Conservation (phyloP, 345 rosid genomes). For the Mallotus nudiflorus region DNA sequence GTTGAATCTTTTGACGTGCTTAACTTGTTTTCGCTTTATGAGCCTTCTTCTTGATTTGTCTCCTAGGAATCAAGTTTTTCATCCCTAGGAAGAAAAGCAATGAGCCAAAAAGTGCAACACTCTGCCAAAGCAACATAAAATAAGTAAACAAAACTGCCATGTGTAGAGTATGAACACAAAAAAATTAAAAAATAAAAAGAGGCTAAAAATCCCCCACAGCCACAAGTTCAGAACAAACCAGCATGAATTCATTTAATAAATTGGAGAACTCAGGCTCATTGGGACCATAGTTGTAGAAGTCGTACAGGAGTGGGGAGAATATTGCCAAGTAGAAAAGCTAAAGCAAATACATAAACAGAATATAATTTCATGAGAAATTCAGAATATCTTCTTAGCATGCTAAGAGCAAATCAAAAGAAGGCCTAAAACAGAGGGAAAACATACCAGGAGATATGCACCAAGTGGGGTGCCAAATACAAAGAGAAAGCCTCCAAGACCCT, state of each 20-base stretch:
- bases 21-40: slow-evolving; percentile 24
- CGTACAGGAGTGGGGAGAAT: slow-evolving; percentile 63
- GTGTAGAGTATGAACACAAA: not conserved
- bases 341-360: slow-evolving; percentile 13
- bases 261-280: slow-evolving; percentile 39
- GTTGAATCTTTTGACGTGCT: not conserved
- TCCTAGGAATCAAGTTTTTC: slow-evolving; percentile 71
- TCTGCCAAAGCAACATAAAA: slow-evolving; percentile 40
- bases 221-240: slow-evolving; percentile 41
- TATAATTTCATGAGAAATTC: not conserved
- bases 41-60: slow-evolving; percentile 60
- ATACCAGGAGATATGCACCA: slow-evolving; percentile 46
- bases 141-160: not conserved
- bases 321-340: slow-evolving; percentile 65
- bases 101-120: slow-evolving; percentile 82
- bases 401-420: not conserved
- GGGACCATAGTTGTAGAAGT: slow-evolving; percentile 77
- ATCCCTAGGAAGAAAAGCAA: slow-evolving; percentile 82
- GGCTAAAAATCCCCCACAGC: not conserved
- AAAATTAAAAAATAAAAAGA: not conserved
- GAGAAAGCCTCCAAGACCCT: slow-evolving; percentile 78
- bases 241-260: slow-evolving; percentile 63
- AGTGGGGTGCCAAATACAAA: slow-evolving; percentile 70
- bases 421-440: slow-evolving; percentile 12
- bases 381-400: not conserved